phyloP scores from a whole-genome alignment of 2,329 filamentous ascomycete genomes.

The Xylariaceae sp. region DNA sequence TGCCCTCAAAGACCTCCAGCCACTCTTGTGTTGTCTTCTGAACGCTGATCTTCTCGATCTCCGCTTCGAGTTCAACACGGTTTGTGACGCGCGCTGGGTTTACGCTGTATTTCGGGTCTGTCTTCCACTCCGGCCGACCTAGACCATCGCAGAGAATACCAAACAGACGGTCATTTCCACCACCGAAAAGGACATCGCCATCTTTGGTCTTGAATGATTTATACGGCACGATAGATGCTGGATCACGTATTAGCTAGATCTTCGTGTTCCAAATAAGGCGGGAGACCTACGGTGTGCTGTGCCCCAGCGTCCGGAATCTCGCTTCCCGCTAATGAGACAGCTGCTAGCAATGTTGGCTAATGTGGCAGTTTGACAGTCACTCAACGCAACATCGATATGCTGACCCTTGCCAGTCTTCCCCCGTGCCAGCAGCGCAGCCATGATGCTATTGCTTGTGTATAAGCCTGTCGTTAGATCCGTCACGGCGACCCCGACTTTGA shows the following conservation, averaged over 20 bases:
- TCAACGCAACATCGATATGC: conserved; percentile 85
- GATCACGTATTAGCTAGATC: conserved; percentile 3
- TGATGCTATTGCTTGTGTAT: conserved; percentile 92
- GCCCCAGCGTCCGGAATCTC: conserved; percentile 87
- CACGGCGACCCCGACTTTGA: conserved; percentile 96
- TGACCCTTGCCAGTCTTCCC: conserved; percentile 75
- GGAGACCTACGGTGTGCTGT: conserved; percentile 76
- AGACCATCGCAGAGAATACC: conserved; percentile 59
- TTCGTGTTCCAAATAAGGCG: neutral
- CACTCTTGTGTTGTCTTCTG: conserved; percentile 83
- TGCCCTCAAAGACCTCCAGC: conserved; percentile 82
- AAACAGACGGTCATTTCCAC: conserved; percentile 69
- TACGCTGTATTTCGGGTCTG: conserved; percentile 54
- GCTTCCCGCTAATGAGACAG: conserved; percentile 79
- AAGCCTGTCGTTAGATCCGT: conserved; percentile 93
- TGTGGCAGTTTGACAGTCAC: conserved; percentile 92
- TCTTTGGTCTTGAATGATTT: conserved; percentile 74
- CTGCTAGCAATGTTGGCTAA: conserved; percentile 94
- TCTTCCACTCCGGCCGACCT: conserved; percentile 55
- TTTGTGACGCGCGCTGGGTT: conserved; percentile 65
- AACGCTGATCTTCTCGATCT: conserved; percentile 72
- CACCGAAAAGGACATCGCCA: conserved; percentile 65
- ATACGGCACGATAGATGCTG: conserved; percentile 96
- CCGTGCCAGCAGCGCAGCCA: conserved; percentile 82
- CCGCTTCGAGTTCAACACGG: conserved; percentile 68